These are phyloP conservation scores for Fusarium sp. DNA, from an alignment of 2,329 filamentous ascomycete species.

Conservation along the genomic window DNA sequence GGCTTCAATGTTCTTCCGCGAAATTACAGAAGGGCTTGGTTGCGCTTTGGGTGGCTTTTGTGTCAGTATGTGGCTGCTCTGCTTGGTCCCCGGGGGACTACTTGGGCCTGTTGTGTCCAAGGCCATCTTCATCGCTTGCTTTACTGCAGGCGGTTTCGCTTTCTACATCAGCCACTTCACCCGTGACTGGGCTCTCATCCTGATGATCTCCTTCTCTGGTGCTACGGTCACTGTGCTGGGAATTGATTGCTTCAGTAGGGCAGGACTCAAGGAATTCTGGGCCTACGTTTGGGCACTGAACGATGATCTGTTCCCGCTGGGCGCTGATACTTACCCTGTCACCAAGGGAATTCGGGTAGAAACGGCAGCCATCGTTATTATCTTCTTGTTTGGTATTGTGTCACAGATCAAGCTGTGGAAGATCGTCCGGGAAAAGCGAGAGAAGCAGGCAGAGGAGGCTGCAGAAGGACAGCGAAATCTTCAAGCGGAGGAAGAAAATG, in stretches of 20 bases:
- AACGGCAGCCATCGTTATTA: constrained; percentile 81
- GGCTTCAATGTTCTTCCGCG: constrained; percentile 83
- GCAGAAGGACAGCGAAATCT: constrained; percentile 68
- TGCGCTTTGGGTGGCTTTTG: constrained; percentile 91
- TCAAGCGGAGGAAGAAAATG: constrained; percentile 77
- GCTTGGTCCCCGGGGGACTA: constrained; percentile 82
- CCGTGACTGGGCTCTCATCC: constrained; percentile 83
- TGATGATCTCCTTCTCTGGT: constrained; percentile 83
- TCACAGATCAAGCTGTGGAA: constrained; percentile 92
- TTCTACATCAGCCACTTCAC: constrained; percentile 86
- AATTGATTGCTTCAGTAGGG: constrained; percentile 90
- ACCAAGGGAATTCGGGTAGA: constrained; percentile 91
- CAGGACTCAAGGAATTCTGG: constrained; percentile 98
- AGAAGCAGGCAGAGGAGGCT: constrained; percentile 66
- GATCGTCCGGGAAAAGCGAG: constrained; percentile 76
- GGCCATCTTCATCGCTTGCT: constrained; percentile 81
- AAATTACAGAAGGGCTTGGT: constrained; percentile 85
- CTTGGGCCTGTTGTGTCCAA: constrained; percentile 75
- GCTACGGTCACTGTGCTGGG: constrained; percentile 85
- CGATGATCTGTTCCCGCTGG: constrained; percentile 82
- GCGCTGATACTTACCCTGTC: constrained; percentile 84
- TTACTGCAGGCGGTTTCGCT: constrained; percentile 78
- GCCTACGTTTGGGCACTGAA: constrained; percentile 92
- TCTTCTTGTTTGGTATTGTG: constrained; percentile 82
- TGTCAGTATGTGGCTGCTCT: constrained; percentile 91